phyloP scores from a whole-genome alignment of 192 early-diverging fungal species.

The Phlyctochytrium planicorne region DNA sequence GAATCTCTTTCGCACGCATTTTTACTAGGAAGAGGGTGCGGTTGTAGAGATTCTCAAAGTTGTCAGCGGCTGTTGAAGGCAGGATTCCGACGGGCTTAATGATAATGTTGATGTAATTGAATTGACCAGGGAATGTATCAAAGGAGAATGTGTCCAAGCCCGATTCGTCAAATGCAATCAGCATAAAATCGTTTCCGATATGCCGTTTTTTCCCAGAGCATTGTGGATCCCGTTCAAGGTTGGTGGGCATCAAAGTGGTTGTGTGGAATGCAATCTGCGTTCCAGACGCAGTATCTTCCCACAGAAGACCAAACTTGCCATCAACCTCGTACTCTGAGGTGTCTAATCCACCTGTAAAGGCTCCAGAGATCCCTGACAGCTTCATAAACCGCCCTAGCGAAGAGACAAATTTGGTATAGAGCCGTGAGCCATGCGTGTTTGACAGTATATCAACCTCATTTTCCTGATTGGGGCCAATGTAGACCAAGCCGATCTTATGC shows the following conservation, averaged over 20 bases:
- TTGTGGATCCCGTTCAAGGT: conserved; percentile 69
- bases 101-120: conserved; percentile 95
- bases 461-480: conserved; percentile 82
- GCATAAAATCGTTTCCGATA: conserved; percentile 97
- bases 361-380: conserved; percentile 63
- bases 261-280: conserved; percentile 91
- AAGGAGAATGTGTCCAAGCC: conserved; percentile 69
- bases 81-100: conserved; percentile 64
- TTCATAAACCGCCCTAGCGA: conserved; percentile 74
- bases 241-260: conserved; percentile 91
- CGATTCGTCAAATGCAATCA: conserved; percentile 92
- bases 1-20: conserved; percentile 61
- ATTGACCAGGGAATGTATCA: conserved; percentile 89
- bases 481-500: conserved; percentile 94
- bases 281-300: conserved; percentile 65
- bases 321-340: conserved; percentile 77
- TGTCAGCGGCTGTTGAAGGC: conserved; percentile 1
- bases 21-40: conserved; percentile 56
- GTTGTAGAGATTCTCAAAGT: conserved; percentile 9
- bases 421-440: conserved; percentile 82
- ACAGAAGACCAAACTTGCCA: conserved; percentile 79
- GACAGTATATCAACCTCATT: conserved; percentile 82
- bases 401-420: conserved; percentile 84
- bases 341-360: conserved; percentile 89
- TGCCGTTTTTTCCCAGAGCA: conserved; percentile 89